Conservation (phyloP, 192 early-diverging fungal species). For the Coemansia sp. region DNA sequence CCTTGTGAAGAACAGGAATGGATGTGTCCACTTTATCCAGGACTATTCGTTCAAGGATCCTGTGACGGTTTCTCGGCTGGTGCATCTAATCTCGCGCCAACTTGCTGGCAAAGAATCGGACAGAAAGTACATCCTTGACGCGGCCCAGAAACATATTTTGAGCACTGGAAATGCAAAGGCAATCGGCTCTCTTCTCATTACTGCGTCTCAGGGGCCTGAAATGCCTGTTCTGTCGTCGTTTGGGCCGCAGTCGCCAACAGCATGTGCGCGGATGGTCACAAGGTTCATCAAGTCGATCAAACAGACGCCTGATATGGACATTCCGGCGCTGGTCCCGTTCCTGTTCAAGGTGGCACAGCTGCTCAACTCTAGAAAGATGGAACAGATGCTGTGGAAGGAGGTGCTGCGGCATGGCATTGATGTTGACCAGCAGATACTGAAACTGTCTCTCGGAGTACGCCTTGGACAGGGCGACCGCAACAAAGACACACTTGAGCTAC, state of each 20-base stretch:
- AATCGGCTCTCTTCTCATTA: constrained; percentile 21
- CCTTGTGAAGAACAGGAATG: constrained; percentile 2
- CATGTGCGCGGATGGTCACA: constrained; percentile 12
- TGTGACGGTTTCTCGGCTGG: constrained; percentile 14
- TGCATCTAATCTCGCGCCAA: constrained; percentile 23
- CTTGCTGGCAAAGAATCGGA: constrained; percentile 21
- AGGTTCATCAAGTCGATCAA: constrained; percentile 9
- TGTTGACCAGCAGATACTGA: constrained; percentile 14
- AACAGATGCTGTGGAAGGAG: constrained; percentile 32
- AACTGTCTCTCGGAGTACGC: constrained; percentile 19
- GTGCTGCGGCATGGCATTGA: constrained; percentile 31
- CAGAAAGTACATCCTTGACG: constrained; percentile 15
- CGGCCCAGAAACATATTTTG: constrained; percentile 11
- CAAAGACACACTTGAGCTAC: constrained; percentile 19
- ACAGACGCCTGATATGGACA: not conserved
- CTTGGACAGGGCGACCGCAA: constrained; percentile 9
- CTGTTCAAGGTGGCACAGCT: constrained; percentile 21
- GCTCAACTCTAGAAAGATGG: constrained; percentile 18
- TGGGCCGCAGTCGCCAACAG: constrained; percentile 16
- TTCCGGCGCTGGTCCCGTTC: constrained; percentile 14
- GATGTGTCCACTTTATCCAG: constrained; percentile 6
- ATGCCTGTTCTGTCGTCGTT: constrained; percentile 17
- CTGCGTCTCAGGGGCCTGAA: constrained; percentile 26
- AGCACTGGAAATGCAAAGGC: constrained; percentile 11
- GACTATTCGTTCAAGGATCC: constrained; percentile 11